Conservation (phyloP, 257 asterid genomes). For the Salvia rosmarinus region DNA sequence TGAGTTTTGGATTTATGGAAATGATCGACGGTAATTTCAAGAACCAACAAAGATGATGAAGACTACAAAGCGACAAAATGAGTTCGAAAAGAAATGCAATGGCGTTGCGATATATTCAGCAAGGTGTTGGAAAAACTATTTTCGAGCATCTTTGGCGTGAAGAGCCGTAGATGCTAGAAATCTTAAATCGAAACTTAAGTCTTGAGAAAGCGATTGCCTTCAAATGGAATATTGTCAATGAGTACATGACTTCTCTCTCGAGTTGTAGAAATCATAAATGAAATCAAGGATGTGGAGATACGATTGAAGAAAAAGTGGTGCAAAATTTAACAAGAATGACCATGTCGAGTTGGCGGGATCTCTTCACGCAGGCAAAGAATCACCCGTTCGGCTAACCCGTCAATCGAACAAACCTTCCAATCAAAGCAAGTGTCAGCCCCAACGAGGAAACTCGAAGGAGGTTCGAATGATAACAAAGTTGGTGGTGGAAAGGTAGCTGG, state of each 20-base stretch:
- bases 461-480: not conserved
- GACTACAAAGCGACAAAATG: not conserved
- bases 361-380: not conserved
- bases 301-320: not conserved
- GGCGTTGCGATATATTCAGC: not conserved
- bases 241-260: not conserved
- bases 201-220: not conserved
- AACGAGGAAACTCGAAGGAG: not conserved
- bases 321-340: not conserved
- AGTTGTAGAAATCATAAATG: not conserved
- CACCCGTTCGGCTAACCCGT: not conserved
- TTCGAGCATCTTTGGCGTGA: not conserved
- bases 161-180: not conserved
- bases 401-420: constrained; percentile 17
- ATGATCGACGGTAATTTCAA: not conserved
- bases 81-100: not conserved
- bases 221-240: constrained; percentile 5
- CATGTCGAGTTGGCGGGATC: not conserved
- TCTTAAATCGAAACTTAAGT: not conserved
- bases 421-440: not conserved
- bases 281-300: not conserved
- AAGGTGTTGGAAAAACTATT: not conserved
- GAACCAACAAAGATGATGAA: not conserved
- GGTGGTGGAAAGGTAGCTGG: not conserved
- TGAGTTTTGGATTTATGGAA: not conserved